These are phyloP conservation scores for Leccinellum rugosiceps DNA, from an alignment of 768 basidiomycete species.

Conservation along the genomic window DNA sequence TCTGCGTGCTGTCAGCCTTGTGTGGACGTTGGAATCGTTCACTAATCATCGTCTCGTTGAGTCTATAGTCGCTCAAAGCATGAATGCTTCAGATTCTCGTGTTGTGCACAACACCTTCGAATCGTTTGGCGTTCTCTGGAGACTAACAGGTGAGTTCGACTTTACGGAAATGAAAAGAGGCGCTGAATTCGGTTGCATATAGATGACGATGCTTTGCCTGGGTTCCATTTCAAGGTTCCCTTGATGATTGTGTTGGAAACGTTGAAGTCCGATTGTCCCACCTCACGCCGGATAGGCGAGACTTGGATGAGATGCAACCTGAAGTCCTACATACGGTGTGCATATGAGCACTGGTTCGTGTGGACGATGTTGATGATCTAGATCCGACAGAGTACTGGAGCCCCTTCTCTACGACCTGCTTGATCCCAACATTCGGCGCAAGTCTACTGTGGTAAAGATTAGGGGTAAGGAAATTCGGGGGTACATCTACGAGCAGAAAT, in stretches of 20 bases:
- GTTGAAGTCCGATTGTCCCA: slow-evolving; percentile 72
- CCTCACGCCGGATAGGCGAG: slow-evolving; percentile 75
- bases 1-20: slow-evolving; percentile 70
- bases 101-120: slow-evolving; percentile 64
- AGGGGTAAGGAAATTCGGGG: slow-evolving; percentile 65
- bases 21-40: slow-evolving; percentile 73
- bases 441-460: slow-evolving; percentile 46
- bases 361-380: neutral
- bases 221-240: slow-evolving; percentile 79
- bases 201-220: slow-evolving; percentile 84
- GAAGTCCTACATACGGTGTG: slow-evolving; percentile 84
- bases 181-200: slow-evolving; percentile 1
- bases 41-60: slow-evolving; percentile 65
- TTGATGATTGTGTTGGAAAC: slow-evolving; percentile 87
- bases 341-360: neutral
- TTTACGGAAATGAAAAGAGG: neutral
- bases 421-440: slow-evolving; percentile 62
- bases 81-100: slow-evolving; percentile 52
- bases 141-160: slow-evolving; percentile 63
- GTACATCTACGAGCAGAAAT: slow-evolving; percentile 66
- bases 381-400: slow-evolving; percentile 71
- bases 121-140: slow-evolving; percentile 91
- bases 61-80: slow-evolving; percentile 69
- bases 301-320: slow-evolving; percentile 97
- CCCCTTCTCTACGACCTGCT: slow-evolving; percentile 78